phyloP scores from a whole-genome alignment of 352 stramenopile genomes.

The Hyaloperonospora brassicae region DNA sequence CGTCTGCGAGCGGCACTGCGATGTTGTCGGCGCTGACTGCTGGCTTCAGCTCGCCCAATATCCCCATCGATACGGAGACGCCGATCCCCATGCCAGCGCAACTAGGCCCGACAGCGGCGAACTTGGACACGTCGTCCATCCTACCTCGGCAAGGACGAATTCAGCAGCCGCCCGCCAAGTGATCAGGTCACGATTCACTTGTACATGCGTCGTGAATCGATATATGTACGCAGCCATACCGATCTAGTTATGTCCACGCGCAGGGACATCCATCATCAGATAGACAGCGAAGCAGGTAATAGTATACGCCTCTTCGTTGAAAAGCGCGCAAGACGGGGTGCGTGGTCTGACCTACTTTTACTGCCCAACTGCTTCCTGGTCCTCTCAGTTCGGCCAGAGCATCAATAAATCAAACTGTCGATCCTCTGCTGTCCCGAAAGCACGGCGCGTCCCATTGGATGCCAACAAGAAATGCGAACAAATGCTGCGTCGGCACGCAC shows the following conservation, averaged over 20 bases:
- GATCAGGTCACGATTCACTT: neutral
- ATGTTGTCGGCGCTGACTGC: slow-evolving; percentile 24
- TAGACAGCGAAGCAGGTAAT: slow-evolving; percentile 24
- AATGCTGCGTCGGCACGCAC: no score
- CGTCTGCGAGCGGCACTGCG: slow-evolving; percentile 12
- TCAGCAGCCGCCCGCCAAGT: slow-evolving; percentile 14
- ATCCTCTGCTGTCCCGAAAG: no score
- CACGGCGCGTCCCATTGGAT: no score
- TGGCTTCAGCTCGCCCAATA: slow-evolving; percentile 27
- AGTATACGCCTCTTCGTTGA: neutral
- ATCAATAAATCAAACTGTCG: no score
- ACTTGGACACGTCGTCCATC: slow-evolving; percentile 22
- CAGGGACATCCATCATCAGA: slow-evolving; percentile 13
- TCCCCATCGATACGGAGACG: slow-evolving; percentile 39
- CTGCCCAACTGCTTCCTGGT: no score
- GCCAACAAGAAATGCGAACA: no score
- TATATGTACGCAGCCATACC: slow-evolving; percentile 23
- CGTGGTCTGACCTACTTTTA: no score
- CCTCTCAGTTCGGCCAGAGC: no score
- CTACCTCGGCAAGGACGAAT: slow-evolving; percentile 13
- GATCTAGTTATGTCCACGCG: neutral
- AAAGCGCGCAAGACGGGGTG: no score
- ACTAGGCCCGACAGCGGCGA: slow-evolving; percentile 16
- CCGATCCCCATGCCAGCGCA: slow-evolving; percentile 43
- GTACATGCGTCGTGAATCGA: slow-evolving; percentile 13